Evolutionary conservation across 1,284 basidiomycete species (phyloP).

Genomic region (Earliella scabrosa): DNA sequence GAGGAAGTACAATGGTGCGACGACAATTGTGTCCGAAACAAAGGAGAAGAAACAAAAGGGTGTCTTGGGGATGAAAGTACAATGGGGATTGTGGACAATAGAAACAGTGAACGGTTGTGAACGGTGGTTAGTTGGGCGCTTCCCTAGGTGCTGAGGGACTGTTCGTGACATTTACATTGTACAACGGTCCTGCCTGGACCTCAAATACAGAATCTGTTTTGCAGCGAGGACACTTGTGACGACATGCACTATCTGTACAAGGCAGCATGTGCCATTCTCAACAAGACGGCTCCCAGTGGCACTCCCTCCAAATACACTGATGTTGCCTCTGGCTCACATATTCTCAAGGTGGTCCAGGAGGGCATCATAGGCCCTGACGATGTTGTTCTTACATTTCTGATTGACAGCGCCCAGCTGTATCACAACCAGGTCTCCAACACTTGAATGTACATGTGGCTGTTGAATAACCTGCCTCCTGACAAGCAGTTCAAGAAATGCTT

Average conservation of each 20-base stretch:
- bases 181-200: not conserved
- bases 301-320: not conserved
- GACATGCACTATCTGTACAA: not conserved
- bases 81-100: too few relatives aligned
- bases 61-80: too few relatives aligned
- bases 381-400: not conserved
- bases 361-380: not conserved
- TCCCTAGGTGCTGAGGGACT: too few relatives aligned
- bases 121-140: too few relatives aligned
- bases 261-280: not conserved
- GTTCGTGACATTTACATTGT: not conserved
- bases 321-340: not conserved
- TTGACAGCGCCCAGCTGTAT: not conserved
- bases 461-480: conserved; percentile 22
- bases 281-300: not conserved
- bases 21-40: too few relatives aligned
- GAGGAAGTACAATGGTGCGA: too few relatives aligned
- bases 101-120: too few relatives aligned
- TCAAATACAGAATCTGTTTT: not conserved
- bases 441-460: not conserved
- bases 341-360: not conserved
- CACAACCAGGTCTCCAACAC: not conserved
- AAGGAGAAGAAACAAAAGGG: too few relatives aligned
- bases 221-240: not conserved
- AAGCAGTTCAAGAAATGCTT: conserved; percentile 29